These are phyloP conservation scores for Cucurbitaria berberidis DNA, from an alignment of 2,329 filamentous ascomycete species.

Conservation along the genomic window DNA sequence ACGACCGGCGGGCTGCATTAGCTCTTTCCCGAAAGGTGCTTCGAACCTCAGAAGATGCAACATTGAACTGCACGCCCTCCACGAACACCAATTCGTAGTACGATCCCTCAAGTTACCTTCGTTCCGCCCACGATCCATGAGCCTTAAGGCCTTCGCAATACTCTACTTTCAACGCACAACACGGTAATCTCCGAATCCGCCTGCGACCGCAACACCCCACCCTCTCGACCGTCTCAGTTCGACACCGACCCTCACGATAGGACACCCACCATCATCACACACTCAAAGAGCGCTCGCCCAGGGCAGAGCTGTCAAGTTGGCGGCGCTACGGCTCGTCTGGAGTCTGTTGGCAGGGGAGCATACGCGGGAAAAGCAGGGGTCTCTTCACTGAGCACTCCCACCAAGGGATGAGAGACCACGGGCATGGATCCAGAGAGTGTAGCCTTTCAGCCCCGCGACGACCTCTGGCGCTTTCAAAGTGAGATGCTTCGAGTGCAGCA, in stretches of 20 bases:
- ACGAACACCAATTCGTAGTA: not conserved
- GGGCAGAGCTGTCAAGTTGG: slow-evolving; percentile 3
- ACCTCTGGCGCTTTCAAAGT: slow-evolving; percentile 68
- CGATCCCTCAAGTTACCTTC: too few species aligned
- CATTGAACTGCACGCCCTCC: not conserved
- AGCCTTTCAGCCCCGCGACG: slow-evolving; percentile 67
- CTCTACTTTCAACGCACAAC: not conserved
- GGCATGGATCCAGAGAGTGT: slow-evolving; percentile 68
- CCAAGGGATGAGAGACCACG: slow-evolving; percentile 40
- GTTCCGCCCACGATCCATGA: too few species aligned
- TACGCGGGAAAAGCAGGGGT: slow-evolving; percentile 21
- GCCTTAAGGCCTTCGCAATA: too few species aligned
- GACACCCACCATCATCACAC: not conserved
- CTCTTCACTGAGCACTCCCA: slow-evolving; percentile 28
- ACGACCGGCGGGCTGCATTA: not conserved
- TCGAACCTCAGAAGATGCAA: slow-evolving; percentile 11
- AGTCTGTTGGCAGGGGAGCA: slow-evolving; percentile 16
- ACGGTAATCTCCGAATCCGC: not conserved
- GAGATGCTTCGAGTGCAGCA: slow-evolving; percentile 67
- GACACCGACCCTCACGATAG: not conserved
- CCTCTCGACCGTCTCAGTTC: not conserved
- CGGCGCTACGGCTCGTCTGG: slow-evolving; percentile 16
- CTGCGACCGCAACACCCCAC: not conserved
- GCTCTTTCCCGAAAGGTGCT: slow-evolving; percentile 13
- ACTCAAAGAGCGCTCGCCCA: not conserved